phyloP scores from a whole-genome alignment of 768 basidiomycete species.

The Pisolithus albus region DNA sequence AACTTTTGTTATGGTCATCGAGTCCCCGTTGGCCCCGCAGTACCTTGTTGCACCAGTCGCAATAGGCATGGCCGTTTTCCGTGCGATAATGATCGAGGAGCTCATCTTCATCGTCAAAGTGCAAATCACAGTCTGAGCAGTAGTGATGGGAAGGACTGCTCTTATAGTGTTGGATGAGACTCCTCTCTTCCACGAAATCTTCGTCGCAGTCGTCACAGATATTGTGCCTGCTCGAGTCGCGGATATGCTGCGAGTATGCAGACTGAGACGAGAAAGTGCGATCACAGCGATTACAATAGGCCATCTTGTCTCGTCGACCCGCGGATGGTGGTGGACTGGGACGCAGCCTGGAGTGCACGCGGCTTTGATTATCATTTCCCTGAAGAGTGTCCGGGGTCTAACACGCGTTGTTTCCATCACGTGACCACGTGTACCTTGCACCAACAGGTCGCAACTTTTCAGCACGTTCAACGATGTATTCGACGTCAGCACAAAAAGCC shows the following conservation, averaged over 20 bases:
- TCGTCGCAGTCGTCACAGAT: slow-evolving; percentile 35
- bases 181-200: slow-evolving; percentile 33
- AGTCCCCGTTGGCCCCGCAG: slow-evolving; percentile 33
- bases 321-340: not conserved
- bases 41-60: slow-evolving; percentile 31
- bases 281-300: slow-evolving; percentile 30
- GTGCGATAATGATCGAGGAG: slow-evolving; percentile 34
- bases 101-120: slow-evolving; percentile 31
- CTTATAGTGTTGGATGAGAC: slow-evolving; percentile 40
- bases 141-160: slow-evolving; percentile 40
- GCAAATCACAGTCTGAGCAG: slow-evolving; percentile 40
- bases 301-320: slow-evolving; percentile 5
- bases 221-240: slow-evolving; percentile 31
- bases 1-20: slow-evolving; percentile 38
- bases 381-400: slow-evolving; percentile 16
- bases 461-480: slow-evolving; percentile 36
- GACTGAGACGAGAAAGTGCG: slow-evolving; percentile 22
- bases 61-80: slow-evolving; percentile 30
- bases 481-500: slow-evolving; percentile 62
- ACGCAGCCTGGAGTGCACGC: too few relatives aligned
- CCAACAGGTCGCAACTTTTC: not conserved
- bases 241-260: slow-evolving; percentile 26
- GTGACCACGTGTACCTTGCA: slow-evolving; percentile 10
- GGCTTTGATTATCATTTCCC: too few relatives aligned
- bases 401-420: slow-evolving; percentile 23